Base-by-base conservation (phyloP, 2,329 filamentous ascomycete species). In the Neonectria faginata region DNA sequence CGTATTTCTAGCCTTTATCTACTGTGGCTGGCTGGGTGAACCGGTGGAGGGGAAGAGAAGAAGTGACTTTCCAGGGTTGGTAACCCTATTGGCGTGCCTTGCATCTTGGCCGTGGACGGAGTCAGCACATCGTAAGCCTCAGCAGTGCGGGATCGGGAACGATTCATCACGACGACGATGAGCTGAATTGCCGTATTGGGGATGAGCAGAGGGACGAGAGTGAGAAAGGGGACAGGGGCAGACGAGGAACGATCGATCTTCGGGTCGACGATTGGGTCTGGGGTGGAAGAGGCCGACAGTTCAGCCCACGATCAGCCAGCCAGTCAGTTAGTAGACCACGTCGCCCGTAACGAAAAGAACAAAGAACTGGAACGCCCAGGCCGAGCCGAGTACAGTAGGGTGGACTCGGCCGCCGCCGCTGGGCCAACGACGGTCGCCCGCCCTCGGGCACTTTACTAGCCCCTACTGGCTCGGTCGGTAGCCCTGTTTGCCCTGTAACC, bases 221-320 rank as follows among this genome's bases (percentile, higher is more conserved):
- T 27, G 55, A 63, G 14, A 20, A 44, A 31, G 16, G 22, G 31
- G 55, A 45, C 42, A 36, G 54, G 54, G 60, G 44, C 33, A 27
- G 39, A 11, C 14, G 29, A 45, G 36, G 25, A 52, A 52, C 47
- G 61, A 64, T 64, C 61, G 62, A 64, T 64, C 57, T 57, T 44
- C 9, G 31, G 57, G 22, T 27, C 41, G 31, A 47, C 62, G 57
- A 64, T 64, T 61, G 62, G 57, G 55, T 44, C 56, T 55, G 51
- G 50, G 20, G 36, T 55, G 51, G 50, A 20, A 20, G 22, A 31
- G 18, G 55, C 27, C 39, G 33, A 29, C 39, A 55, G 42, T 36
- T 50, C 39, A 31, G 47, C 45, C 48, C 47, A 62, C 16, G 50
- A 48, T 22, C 11, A 60, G 44, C 61, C 47, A 50, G 47, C 45